These are phyloP conservation scores for Colletotrichum sp. DNA, from an alignment of 2,329 filamentous ascomycete genomes.

Conservation along the genomic window DNA sequence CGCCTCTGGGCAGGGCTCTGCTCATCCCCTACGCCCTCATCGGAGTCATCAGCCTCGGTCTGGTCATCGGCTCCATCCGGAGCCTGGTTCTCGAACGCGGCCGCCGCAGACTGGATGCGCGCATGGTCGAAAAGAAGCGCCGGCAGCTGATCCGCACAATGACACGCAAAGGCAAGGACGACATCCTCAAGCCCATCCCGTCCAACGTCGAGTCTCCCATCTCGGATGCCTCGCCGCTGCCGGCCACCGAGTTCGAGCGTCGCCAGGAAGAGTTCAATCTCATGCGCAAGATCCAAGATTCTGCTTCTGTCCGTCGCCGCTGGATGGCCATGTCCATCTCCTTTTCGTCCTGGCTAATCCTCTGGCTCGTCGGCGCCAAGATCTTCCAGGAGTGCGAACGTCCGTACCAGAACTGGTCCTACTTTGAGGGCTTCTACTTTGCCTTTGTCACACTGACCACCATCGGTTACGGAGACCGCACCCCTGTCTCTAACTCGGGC, in stretches of 20 bases:
- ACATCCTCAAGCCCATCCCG: conserved; percentile 55
- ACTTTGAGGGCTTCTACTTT: conserved; percentile 86
- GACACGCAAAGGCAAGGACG: conserved; percentile 48
- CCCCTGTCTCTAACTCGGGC: conserved; percentile 78
- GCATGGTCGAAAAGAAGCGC: conserved; percentile 66
- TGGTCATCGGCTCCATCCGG: conserved; percentile 82
- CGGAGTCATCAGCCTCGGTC: conserved; percentile 83
- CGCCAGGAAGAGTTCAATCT: conserved; percentile 75
- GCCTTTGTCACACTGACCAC: conserved; percentile 80
- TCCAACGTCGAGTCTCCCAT: neutral
- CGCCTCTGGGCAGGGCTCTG: conserved; percentile 68
- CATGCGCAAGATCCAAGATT: conserved; percentile 80
- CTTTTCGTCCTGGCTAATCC: conserved; percentile 67
- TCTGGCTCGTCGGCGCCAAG: conserved; percentile 83
- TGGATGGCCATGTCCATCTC: conserved; percentile 79
- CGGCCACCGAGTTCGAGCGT: conserved; percentile 56
- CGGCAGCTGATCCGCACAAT: conserved; percentile 51
- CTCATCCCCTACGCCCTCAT: conserved; percentile 84
- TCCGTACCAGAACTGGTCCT: conserved; percentile 67
- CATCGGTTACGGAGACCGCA: conserved; percentile 85
- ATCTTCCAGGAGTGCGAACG: conserved; percentile 68
- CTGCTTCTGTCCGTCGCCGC: conserved; percentile 68
- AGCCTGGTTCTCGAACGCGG: conserved; percentile 67
- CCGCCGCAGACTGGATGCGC: conserved; percentile 56
- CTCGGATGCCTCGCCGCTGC: neutral